phyloP scores from a whole-genome alignment of 1,139 yeast genomes.

The Pneumocystis murina region DNA sequence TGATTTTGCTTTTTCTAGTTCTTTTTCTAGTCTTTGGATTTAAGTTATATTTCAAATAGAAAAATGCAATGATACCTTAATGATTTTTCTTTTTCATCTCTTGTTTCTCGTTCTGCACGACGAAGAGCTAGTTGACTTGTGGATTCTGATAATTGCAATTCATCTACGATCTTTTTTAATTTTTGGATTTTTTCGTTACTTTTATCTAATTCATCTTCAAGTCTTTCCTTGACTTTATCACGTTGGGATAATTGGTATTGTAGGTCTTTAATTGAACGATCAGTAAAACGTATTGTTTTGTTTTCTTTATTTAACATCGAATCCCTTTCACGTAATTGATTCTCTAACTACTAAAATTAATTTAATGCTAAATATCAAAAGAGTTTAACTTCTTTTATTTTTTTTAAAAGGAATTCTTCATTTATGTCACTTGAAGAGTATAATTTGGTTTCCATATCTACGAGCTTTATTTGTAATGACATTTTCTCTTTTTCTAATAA shows the following conservation, averaged over 20 bases:
- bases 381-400: not conserved
- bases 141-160: slow-evolving; percentile 32
- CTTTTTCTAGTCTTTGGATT: not conserved
- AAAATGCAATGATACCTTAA: not conserved
- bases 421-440: slow-evolving; percentile 5
- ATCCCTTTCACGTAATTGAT: slow-evolving; percentile 25
- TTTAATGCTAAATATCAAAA: slow-evolving; percentile 12
- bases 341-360: slow-evolving; percentile 25
- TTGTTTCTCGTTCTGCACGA: slow-evolving; percentile 34
- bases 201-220: slow-evolving; percentile 23
- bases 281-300: slow-evolving; percentile 22
- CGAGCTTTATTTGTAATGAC: slow-evolving; percentile 20
- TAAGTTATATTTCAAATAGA: not conserved
- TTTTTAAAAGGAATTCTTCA: slow-evolving; percentile 3
- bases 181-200: slow-evolving; percentile 27
- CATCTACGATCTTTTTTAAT: slow-evolving; percentile 27
- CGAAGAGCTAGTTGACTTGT: slow-evolving; percentile 30
- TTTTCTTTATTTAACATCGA: slow-evolving; percentile 24
- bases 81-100: slow-evolving; percentile 40
- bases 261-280: slow-evolving; percentile 22
- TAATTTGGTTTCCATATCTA: slow-evolving; percentile 22
- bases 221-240: slow-evolving; percentile 16
- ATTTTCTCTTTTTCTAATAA: slow-evolving; percentile 21
- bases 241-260: slow-evolving; percentile 18
- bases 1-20: slow-evolving; percentile 1